A percentile compares a stretch with the other conserved stretches of the same genome.
Conservation (phyloP, 2,329 filamentous ascomycete genomes). For the Talaromyces sp. region DNA sequence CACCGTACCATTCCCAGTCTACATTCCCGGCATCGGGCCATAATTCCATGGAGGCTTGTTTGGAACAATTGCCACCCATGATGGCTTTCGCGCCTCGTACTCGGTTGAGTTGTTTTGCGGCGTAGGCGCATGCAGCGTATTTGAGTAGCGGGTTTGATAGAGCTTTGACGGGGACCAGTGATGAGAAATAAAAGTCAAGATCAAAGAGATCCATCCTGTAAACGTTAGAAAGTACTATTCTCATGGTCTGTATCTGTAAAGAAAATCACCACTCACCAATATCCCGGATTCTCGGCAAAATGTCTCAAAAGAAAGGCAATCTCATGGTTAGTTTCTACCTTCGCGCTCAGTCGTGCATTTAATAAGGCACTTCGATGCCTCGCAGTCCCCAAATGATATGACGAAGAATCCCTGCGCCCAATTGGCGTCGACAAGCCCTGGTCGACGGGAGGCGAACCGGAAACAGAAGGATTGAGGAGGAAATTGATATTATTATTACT, state of each 20-base stretch:
- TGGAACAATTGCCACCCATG: conserved; percentile 44
- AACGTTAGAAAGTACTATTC: not conserved
- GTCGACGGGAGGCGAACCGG: conserved; percentile 45
- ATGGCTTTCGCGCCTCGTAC: conserved; percentile 52
- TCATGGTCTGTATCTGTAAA: not conserved
- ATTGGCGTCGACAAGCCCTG: conserved; percentile 35
- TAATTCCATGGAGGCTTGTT: conserved; percentile 53
- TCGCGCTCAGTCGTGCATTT: conserved; percentile 26
- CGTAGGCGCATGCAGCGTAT: conserved; percentile 57
- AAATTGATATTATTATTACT: conserved; percentile 56
- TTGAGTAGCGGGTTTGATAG: conserved; percentile 46
- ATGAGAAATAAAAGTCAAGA: conserved; percentile 57
- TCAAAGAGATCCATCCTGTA: conserved; percentile 47
- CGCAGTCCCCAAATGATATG: conserved; percentile 28
- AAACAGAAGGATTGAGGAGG: conserved; percentile 50
- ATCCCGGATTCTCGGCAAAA: conserved; percentile 58
- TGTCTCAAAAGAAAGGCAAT: conserved; percentile 58
- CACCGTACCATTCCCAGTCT: conserved; percentile 60
- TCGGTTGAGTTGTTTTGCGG: conserved; percentile 58
- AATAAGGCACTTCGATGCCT: conserved; percentile 21
- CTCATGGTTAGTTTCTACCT: conserved; percentile 51
- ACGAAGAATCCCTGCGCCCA: conserved; percentile 27
- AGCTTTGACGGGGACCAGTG: conserved; percentile 58
- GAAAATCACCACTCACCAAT: conserved; percentile 46
- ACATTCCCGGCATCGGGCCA: conserved; percentile 48